phyloP scores from a whole-genome alignment of 2,329 filamentous ascomycete genomes.

The Metarhizium anisopliae region DNA sequence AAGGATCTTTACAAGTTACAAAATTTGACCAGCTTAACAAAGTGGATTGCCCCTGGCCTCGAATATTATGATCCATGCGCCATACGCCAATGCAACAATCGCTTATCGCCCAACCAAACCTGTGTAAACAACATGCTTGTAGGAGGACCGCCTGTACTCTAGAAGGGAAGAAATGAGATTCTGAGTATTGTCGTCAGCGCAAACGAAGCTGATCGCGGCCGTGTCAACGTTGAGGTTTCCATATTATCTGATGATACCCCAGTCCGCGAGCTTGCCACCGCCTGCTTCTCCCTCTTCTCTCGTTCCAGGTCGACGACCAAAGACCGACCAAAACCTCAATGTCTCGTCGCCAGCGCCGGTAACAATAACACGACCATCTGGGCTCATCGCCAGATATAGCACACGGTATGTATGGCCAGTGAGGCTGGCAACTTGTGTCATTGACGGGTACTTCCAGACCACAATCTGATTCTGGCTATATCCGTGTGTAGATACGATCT shows the following conservation, averaged over 20 bases:
- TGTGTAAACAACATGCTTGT: background rate
- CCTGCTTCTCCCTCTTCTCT: slow-evolving; percentile 57
- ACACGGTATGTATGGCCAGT: slow-evolving; percentile 97
- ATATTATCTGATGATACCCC: slow-evolving; percentile 66
- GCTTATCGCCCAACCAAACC: background rate
- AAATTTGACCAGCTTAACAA: background rate
- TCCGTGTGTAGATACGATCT: slow-evolving; percentile 93
- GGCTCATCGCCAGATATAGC: slow-evolving; percentile 93
- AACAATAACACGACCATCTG: slow-evolving; percentile 86
- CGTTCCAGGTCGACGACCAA: slow-evolving; percentile 69
- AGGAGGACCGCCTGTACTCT: background rate
- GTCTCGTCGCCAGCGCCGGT: slow-evolving; percentile 97
- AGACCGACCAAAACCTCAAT: slow-evolving; percentile 91
- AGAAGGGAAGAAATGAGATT: background rate
- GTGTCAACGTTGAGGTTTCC: background rate
- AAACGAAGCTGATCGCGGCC: background rate
- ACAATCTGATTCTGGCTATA: slow-evolving; percentile 99
- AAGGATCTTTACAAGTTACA: background rate
- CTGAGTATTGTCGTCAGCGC: background rate
- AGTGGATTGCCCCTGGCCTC: background rate
- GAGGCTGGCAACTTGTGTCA: slow-evolving; percentile 91
- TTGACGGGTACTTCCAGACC: slow-evolving; percentile 97
- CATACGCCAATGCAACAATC: slow-evolving; percentile 16
- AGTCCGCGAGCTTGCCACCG: slow-evolving; percentile 59
- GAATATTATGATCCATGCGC: slow-evolving; percentile 9